Evolutionary conservation across 306 rosid species (phyloP).

Genomic region (Sindora glabra): DNA sequence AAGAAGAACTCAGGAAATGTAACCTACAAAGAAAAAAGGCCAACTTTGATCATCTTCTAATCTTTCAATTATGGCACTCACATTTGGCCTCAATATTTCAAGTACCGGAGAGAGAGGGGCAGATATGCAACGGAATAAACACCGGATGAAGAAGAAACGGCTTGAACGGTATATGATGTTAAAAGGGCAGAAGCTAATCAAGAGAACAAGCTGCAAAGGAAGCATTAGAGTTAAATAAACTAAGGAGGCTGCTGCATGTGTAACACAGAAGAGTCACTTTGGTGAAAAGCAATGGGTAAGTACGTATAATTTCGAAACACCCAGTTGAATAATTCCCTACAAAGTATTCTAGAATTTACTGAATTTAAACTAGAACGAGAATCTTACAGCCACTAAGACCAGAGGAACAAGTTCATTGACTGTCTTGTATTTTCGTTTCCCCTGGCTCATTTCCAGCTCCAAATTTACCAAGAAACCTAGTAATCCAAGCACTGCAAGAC

Average conservation of each 20-base stretch:
- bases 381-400: conserved; percentile 49
- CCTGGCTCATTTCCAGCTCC: conserved; percentile 48
- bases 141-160: conserved; percentile 53
- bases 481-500: conserved; percentile 57
- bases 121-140: conserved; percentile 45
- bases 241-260: not conserved
- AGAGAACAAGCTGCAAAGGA: conserved; percentile 52
- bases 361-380: not conserved
- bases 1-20: conserved; percentile 47
- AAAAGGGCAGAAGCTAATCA: conserved; percentile 48
- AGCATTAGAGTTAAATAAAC: conserved; percentile 1
- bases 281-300: not conserved
- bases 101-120: conserved; percentile 62
- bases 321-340: not conserved
- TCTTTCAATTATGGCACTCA: not conserved
- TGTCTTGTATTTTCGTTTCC: conserved; percentile 25
- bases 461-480: conserved; percentile 57
- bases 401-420: conserved; percentile 59
- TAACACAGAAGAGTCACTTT: not conserved
- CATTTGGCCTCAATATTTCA: not conserved
- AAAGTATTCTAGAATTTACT: not conserved
- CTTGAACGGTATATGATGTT: conserved; percentile 51
- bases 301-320: not conserved
- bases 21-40: conserved; percentile 38
- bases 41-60: not conserved